Base-by-base conservation (phyloP, 2,329 filamentous ascomycete genomes). In the Ophiostoma tasmaniense region DNA sequence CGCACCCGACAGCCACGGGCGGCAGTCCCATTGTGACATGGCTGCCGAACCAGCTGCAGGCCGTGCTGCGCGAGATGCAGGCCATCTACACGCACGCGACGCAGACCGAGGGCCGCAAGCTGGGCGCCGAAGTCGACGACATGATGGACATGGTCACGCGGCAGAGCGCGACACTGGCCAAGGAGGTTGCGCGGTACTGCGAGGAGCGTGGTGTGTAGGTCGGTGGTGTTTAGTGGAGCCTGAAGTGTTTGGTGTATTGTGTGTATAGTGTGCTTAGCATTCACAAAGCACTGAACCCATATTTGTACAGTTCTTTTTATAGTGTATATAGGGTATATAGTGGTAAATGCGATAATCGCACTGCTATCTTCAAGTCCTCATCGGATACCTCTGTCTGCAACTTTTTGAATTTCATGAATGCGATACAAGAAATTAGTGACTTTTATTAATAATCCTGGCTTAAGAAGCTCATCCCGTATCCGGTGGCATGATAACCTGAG, bases 1-100 rank as follows among this genome's bases (percentile, higher is more conserved):
- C 80, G 22, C 90, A 94, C 76, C 90, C 91, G 0, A 92, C 89
- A 1, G 91, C 91, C 0, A 94, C 91, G 0, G 91, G 91, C 1
- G 91, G 91, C 22, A 91, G 88, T 73, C 91, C 91, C 3, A 93
- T 94, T 71, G 90, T 93, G 20, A 93, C 90, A 2, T 94, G 91
- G 91, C 79, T 94, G 71, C 91, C 91, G 2, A 94, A 93, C 78
- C 91, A 94, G 80, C 82, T 94, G 65, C 83, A 87, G 72, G 90
- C 91, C 1, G 89, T 93, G 14, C 82, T 94, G 78, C 81, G 83
- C 14, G 84, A 91, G 75, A 93, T 93, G 89, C 79, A 81, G 28
- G 79, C 83, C 45, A 81, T 90, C 1, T 84, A 85, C 7, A 67
- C 62, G 13, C 33, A 22, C 33, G 39, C 42, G 22, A 37, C 37